These are phyloP conservation scores for Macrophomina phaseolina DNA, from an alignment of 2,329 filamentous ascomycete genomes.

Conservation along the genomic window DNA sequence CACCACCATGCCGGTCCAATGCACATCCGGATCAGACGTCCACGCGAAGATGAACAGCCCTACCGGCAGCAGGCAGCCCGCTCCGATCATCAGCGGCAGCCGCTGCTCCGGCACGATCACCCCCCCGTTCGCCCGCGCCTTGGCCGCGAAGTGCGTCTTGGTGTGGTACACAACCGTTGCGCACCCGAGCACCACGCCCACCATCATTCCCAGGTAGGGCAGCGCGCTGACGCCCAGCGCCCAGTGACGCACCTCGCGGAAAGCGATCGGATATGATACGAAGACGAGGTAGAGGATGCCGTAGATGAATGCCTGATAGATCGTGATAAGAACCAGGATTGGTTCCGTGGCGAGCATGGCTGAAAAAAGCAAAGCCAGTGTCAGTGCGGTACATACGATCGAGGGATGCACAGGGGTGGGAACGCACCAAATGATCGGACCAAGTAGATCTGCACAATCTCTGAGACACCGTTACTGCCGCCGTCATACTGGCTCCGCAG, in stretches of 20 bases:
- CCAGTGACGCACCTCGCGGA: slow-evolving; percentile 54
- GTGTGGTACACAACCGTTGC: slow-evolving; percentile 58
- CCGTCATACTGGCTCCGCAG: too few species aligned
- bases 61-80: slow-evolving; percentile 58
- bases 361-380: too few species aligned
- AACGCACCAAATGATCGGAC: too few species aligned
- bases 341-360: too few species aligned
- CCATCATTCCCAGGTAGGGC: slow-evolving; percentile 70
- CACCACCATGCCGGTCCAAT: slow-evolving; percentile 67
- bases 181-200: slow-evolving; percentile 65
- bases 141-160: slow-evolving; percentile 67
- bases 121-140: slow-evolving; percentile 66
- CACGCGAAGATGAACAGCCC: slow-evolving; percentile 66
- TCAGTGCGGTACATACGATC: too few species aligned
- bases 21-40: slow-evolving; percentile 57
- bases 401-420: too few species aligned
- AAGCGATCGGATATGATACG: slow-evolving; percentile 64
- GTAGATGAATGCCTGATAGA: slow-evolving; percentile 69
- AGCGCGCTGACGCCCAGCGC: slow-evolving; percentile 44
- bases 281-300: slow-evolving; percentile 58
- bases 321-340: slow-evolving; percentile 67
- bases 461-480: too few species aligned
- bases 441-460: too few species aligned
- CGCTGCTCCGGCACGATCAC: slow-evolving; percentile 55
- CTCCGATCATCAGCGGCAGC: slow-evolving; percentile 61